These are phyloP conservation scores for Crucihimalaya himalaica DNA, from an alignment of 345 rosid genomes.

Conservation along the genomic window DNA sequence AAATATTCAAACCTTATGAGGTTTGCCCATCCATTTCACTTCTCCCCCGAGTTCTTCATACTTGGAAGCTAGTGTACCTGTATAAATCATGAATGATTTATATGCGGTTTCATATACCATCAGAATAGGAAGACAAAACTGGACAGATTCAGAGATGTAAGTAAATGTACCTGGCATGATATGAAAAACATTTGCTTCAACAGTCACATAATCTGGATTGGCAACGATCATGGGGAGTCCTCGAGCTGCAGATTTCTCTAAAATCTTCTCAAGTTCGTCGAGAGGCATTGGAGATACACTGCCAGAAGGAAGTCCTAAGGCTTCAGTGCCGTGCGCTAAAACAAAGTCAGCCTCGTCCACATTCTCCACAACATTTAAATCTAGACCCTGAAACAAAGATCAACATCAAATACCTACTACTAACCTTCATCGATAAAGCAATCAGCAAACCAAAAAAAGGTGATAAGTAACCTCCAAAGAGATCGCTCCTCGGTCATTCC, in stretches of 20 bases:
- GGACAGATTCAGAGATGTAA: neutral
- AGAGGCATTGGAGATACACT: conserved; percentile 54
- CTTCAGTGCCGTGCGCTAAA: conserved; percentile 90
- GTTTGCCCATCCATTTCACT: conserved; percentile 98
- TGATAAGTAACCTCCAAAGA: conserved; percentile 75
- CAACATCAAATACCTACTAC: conserved; percentile 13
- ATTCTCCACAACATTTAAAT: conserved; percentile 66
- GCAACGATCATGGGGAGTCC: conserved; percentile 91
- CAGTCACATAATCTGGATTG: conserved; percentile 92
- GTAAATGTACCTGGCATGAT: conserved; percentile 79
- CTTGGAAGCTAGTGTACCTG: conserved; percentile 80
- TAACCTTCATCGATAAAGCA: neutral
- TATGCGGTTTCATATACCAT: neutral
- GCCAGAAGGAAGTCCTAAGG: conserved; percentile 78
- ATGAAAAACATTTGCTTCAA: conserved; percentile 78
- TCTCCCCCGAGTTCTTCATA: conserved; percentile 90
- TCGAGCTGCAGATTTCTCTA: conserved; percentile 68
- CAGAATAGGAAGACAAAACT: neutral
- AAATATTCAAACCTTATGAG: conserved; percentile 58
- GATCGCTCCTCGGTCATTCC: conserved; percentile 90
- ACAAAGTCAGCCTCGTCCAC: conserved; percentile 88
- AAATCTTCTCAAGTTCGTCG: conserved; percentile 75
- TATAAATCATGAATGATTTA: neutral
- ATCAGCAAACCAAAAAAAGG: conserved; percentile 8
- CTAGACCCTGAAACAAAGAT: conserved; percentile 61